Base-by-base conservation (phyloP, 2,329 filamentous ascomycete species). In the Fusarium graminum region DNA sequence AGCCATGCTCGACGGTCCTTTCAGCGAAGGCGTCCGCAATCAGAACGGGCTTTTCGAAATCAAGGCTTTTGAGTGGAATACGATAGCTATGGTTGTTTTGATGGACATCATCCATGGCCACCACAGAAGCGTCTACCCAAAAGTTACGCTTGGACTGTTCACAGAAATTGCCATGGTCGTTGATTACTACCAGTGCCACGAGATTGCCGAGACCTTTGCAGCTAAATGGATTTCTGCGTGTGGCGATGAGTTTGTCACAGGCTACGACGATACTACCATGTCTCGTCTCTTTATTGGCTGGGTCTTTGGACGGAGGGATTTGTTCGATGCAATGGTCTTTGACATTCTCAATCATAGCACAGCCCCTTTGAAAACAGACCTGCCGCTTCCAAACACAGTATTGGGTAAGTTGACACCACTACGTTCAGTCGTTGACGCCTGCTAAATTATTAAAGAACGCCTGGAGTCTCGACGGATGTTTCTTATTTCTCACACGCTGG, bases 131-230 rank as follows among this genome's bases (percentile, higher is more conserved):
- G 59, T 76, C 0, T 65, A 70, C 0, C 46, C 43, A 1, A n/a
- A 6, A 0, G 12, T 75, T 1, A 30, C 29, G 0, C 26, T 73
- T 1, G 30, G 63, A 5, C 59, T 64, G 22, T 39, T 74, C 0
- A 62, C 63, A 0, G 72, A 74, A 8, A 39, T 75, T 6, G 69
- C 71, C 1, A 57, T 71, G 4, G 32, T 76, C 2, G 68, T 74
- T 0, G 67, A 76, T 25, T 73, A 74, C 10, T 74, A 71, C 11
- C 17, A 73, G 3, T 74, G 67, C 28, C 61, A 70, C 8, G 72
- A 75, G 12, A 22, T 52, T 2, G 28, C 59, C 0, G 63, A 72
- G 9, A 26, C 26, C 3, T 52, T 52, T 17, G 22, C 38, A 0
- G 46, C 42, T 0, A 42, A 17, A 11, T 56, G 46, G 52, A 28